Conservation (phyloP, 305 asterid genomes). For the Plantago rigida region DNA sequence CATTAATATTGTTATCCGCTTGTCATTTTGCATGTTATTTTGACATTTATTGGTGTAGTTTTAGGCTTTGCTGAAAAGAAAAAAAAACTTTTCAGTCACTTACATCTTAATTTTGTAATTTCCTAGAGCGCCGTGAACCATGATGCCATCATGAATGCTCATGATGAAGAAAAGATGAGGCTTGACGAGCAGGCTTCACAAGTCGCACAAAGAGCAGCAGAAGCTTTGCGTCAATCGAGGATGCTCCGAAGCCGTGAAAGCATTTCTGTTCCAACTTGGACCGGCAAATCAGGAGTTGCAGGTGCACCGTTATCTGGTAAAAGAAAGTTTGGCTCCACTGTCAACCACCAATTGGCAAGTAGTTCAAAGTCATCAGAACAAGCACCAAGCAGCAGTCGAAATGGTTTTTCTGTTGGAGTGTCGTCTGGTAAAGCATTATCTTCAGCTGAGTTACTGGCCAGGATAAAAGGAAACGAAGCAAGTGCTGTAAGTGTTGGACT, state of each 20-base stretch:
- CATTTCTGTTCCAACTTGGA: constrained; percentile 85
- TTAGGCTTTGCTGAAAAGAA: constrained; percentile 2
- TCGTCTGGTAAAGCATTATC: constrained; percentile 82
- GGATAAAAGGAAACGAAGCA: constrained; percentile 58
- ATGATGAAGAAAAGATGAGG: constrained; percentile 73
- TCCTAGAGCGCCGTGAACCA: constrained; percentile 88
- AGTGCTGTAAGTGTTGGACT: constrained; percentile 61
- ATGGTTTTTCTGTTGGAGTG: constrained; percentile 56
- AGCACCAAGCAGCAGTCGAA: constrained; percentile 27
- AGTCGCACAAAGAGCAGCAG: constrained; percentile 94
- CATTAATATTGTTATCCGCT: too few species aligned
- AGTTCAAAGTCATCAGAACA: constrained; percentile 39
- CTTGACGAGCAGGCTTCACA: constrained; percentile 74
- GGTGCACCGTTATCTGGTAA: constrained; percentile 73
- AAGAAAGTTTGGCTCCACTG: constrained; percentile 71
- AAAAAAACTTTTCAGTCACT: background rate
- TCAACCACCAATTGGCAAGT: constrained; percentile 43
- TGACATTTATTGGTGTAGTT: constrained; percentile 6
- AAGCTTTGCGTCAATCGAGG: constrained; percentile 84
- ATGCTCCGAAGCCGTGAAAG: constrained; percentile 76
- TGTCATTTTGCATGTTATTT: too few species aligned
- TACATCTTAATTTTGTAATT: constrained; percentile 18
- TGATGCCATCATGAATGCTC: constrained; percentile 77
- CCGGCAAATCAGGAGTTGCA: constrained; percentile 87
- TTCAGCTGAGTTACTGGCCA: constrained; percentile 67